Evolutionary conservation across 2,329 filamentous ascomycete species (phyloP).

Genomic region (Endothia cerciana): DNA sequence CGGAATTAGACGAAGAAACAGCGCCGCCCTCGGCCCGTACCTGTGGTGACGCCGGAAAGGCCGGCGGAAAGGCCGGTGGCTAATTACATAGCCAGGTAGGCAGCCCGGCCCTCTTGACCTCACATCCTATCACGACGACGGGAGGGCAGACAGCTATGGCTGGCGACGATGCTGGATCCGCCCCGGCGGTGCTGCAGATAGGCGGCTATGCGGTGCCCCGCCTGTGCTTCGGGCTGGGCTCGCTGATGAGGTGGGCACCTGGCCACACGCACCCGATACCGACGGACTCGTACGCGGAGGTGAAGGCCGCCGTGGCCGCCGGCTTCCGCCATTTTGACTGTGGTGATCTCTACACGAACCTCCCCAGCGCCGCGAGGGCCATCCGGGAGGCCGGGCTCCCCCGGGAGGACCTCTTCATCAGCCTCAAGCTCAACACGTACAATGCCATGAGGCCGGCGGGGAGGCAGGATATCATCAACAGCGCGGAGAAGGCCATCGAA

Average conservation of each 20-base stretch:
- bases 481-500: not conserved
- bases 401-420: constrained; percentile 7
- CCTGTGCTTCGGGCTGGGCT: constrained; percentile 20
- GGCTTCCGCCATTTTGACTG: constrained; percentile 18
- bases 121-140: too few relatives aligned
- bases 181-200: constrained; percentile 2
- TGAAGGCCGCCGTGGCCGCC: constrained; percentile 4
- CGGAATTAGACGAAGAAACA: too few relatives aligned
- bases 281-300: constrained; percentile 15
- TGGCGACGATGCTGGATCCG: not conserved
- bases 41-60: too few relatives aligned
- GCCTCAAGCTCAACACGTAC: constrained; percentile 20
- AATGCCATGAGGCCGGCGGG: constrained; percentile 8
- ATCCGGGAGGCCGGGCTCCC: constrained; percentile 5
- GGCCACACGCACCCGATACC: constrained; percentile 16
- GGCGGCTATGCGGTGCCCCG: constrained; percentile 1
- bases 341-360: constrained; percentile 17
- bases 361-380: constrained; percentile 7
- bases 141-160: too few relatives aligned
- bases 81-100: too few relatives aligned
- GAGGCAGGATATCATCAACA: constrained; percentile 4
- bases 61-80: too few relatives aligned
- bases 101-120: too few relatives aligned
- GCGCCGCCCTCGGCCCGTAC: too few relatives aligned
- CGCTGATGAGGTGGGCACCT: constrained; percentile 13